Conservation (phyloP, 306 rosid genomes). For the Cucumis sativus region Cucumber_9930_V3 NC_026656.2:14021001-14021500, state of each 20-base stretch:
- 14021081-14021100: too few relatives aligned
- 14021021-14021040: too few relatives aligned
- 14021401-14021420: conserved; percentile 61
- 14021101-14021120: too few relatives aligned
- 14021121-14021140: too few relatives aligned
- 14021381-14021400: conserved; percentile 20
- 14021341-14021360: conserved; percentile 13
- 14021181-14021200: background rate
- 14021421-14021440: conserved; percentile 46
- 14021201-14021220: conserved; percentile 28
- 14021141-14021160: background rate
- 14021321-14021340: conserved; percentile 23
- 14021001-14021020: too few relatives aligned
- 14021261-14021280: conserved; percentile 64
- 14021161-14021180: background rate
- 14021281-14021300: conserved; percentile 61
- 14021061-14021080: too few relatives aligned
- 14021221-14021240: conserved; percentile 26
- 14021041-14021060: too few relatives aligned
- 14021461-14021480: background rate
- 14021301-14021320: conserved; percentile 27
- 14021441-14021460: background rate
- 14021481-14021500: background rate
- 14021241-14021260: conserved; percentile 82
- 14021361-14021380: background rate